These are phyloP conservation scores for Chalaropsis thielavioides DNA, from an alignment of 2,329 filamentous ascomycete genomes.

Conservation along the genomic window DNA sequence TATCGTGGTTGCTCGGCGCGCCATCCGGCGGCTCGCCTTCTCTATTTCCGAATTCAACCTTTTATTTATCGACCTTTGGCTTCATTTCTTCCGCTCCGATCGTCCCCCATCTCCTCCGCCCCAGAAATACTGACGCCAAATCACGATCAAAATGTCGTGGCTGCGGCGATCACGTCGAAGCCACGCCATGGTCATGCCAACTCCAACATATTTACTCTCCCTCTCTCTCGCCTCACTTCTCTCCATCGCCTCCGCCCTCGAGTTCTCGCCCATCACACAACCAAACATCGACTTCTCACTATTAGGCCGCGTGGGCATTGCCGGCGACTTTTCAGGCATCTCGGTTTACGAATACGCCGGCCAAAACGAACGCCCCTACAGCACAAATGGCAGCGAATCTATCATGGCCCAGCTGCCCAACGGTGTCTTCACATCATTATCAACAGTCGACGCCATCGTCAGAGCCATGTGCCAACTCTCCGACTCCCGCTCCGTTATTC, in stretches of 20 bases:
- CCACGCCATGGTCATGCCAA: conserved; percentile 8
- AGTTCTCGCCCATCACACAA: conserved; percentile 47
- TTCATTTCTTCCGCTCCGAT: neutral
- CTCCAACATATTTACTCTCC: conserved; percentile 10
- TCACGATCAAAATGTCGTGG: conserved; percentile 16
- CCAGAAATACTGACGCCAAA: conserved; percentile 6
- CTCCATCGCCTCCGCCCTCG: conserved; percentile 30
- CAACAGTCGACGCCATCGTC: conserved; percentile 70
- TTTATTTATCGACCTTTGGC: neutral
- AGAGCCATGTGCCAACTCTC: conserved; percentile 63
- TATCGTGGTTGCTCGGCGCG: conserved; percentile 12
- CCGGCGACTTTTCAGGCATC: conserved; percentile 80
- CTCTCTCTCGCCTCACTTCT: conserved; percentile 16
- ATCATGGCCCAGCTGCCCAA: conserved; percentile 74
- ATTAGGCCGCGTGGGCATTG: conserved; percentile 71
- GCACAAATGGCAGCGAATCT: conserved; percentile 64
- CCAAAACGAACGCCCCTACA: conserved; percentile 54
- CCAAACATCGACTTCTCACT: conserved; percentile 63
- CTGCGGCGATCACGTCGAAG: conserved; percentile 12
- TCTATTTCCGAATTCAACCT: conserved; percentile 9
- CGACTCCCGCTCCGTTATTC: conserved; percentile 57
- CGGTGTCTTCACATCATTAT: conserved; percentile 61
- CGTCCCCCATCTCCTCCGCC: neutral
- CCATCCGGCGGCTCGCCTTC: conserved; percentile 14
- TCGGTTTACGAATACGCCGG: conserved; percentile 77